phyloP scores from a whole-genome alignment of 1,284 basidiomycete genomes.

The Cutaneotrichosporon cutaneum region DNA sequence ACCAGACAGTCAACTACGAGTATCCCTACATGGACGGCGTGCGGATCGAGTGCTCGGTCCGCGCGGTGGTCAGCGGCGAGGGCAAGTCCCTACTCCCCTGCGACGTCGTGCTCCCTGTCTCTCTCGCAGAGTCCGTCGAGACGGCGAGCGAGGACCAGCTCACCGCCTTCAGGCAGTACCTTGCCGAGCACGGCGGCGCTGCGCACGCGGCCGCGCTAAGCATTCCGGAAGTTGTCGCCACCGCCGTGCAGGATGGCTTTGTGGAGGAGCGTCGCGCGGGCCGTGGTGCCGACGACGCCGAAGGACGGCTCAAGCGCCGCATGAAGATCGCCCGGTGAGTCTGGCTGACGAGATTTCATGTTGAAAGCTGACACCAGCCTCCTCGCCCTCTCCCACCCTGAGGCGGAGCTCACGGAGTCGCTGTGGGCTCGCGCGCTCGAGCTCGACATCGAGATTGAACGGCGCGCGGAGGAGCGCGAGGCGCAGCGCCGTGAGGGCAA shows the following conservation, averaged over 20 bases:
- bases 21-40: constrained; percentile 51
- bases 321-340: constrained; percentile 47
- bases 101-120: constrained; percentile 37
- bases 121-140: neutral
- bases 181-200: constrained; percentile 24
- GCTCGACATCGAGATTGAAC: constrained; percentile 41
- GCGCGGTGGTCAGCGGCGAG: constrained; percentile 41
- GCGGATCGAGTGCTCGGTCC: constrained; percentile 46
- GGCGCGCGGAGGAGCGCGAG: constrained; percentile 22
- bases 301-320: constrained; percentile 41
- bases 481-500: constrained; percentile 11
- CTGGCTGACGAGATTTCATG: neutral
- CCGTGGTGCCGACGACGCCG: constrained; percentile 29
- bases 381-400: constrained; percentile 39
- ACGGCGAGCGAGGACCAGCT: constrained; percentile 18
- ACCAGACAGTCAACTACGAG: constrained; percentile 46
- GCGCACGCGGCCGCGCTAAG: constrained; percentile 27
- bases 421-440: constrained; percentile 40
- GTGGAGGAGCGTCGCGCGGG: constrained; percentile 36
- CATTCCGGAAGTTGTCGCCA: constrained; percentile 43
- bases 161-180: constrained; percentile 32
- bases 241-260: constrained; percentile 46
- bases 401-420: constrained; percentile 28
- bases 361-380: constrained; percentile 25
- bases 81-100: constrained; percentile 49